Conservation (phyloP, 2,329 filamentous ascomycete species). For the Calonectria crousiana region DNA sequence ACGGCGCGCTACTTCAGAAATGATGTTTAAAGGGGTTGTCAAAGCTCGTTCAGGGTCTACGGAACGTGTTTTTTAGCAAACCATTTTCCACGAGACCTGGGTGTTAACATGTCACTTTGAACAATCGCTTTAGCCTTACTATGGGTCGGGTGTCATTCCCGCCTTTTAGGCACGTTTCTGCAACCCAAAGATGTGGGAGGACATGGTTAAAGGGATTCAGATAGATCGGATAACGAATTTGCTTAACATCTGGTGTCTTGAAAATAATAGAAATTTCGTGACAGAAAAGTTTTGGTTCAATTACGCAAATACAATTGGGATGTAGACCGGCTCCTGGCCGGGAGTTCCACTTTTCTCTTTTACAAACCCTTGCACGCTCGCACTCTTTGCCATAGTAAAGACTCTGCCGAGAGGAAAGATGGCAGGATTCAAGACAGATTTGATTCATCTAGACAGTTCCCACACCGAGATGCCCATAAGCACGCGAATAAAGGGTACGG, state of each 20-base stretch:
- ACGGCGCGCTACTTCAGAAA: neutral
- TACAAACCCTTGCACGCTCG: neutral
- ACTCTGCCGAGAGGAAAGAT: neutral
- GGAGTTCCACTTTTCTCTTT: neutral
- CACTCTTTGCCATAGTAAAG: neutral
- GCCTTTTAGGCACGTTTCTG: neutral
- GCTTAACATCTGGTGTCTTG: no score
- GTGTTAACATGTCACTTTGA: neutral
- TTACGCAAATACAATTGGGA: neutral
- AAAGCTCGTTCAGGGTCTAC: neutral
- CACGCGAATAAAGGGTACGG: neutral
- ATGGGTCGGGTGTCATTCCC: no score
- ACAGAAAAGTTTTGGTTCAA: neutral
- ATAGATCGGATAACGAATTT: neutral
- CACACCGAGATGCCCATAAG: neutral
- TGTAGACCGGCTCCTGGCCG: neutral
- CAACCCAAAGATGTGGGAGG: neutral
- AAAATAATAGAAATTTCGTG: neutral
- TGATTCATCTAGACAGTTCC: neutral
- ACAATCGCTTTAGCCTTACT: neutral
- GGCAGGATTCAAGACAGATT: neutral
- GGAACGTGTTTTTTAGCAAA: neutral
- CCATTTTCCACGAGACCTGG: neutral
- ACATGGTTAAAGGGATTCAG: neutral
- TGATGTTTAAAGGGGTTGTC: neutral